phyloP scores from a whole-genome alignment of 495 filamentous ascomycete genomes.

The Cladorrhinum samala region DNA sequence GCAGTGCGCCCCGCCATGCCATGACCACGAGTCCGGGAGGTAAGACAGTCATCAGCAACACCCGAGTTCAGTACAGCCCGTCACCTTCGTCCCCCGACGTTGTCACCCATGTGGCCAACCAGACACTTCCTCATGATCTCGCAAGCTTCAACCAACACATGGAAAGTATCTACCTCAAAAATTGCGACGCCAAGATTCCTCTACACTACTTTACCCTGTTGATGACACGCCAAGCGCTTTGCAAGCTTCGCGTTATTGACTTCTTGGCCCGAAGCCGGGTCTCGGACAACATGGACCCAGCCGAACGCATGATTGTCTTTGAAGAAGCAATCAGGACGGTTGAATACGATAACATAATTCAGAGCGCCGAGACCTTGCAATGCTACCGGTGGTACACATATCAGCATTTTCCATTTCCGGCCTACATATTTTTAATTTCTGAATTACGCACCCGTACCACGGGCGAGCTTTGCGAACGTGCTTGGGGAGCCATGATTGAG shows the following conservation, averaged over 20 bases:
- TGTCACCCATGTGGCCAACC: slow-evolving; percentile 40
- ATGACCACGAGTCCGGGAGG: slow-evolving; percentile 16
- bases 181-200: slow-evolving; percentile 57
- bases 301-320: slow-evolving; percentile 41
- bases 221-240: slow-evolving; percentile 43
- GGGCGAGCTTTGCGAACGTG: slow-evolving; percentile 46
- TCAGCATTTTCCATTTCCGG: slow-evolving; percentile 48
- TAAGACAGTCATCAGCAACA: slow-evolving; percentile 16
- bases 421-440: slow-evolving; percentile 46
- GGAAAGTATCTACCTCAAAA: slow-evolving; percentile 53
- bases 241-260: slow-evolving; percentile 40
- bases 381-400: slow-evolving; percentile 49
- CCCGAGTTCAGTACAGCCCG: slow-evolving; percentile 31
- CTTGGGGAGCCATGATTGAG: slow-evolving; percentile 45
- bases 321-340: slow-evolving; percentile 45
- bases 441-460: slow-evolving; percentile 43
- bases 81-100: slow-evolving; percentile 32
- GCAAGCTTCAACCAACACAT: slow-evolving; percentile 49
- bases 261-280: slow-evolving; percentile 24
- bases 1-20: slow-evolving; percentile 5
- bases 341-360: slow-evolving; percentile 48
- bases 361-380: slow-evolving; percentile 36
- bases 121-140: slow-evolving; percentile 44
- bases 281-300: slow-evolving; percentile 24
- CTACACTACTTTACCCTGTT: slow-evolving; percentile 49